Base-by-base conservation (phyloP, 441 rosid species). In the Breynia disticha region DNA sequence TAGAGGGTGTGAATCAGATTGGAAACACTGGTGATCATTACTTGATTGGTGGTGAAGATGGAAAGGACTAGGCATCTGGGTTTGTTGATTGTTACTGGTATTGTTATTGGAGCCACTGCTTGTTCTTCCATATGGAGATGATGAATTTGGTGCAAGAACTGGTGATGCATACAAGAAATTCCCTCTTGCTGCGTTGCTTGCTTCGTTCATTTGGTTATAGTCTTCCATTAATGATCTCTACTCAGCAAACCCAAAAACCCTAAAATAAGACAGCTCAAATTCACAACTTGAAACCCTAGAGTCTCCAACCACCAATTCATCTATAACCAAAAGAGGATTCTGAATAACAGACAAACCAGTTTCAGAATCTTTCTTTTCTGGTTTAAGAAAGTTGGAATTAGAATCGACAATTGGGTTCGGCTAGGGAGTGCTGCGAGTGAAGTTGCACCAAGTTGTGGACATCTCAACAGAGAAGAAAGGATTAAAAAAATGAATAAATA, bases 101-200 rank as follows among this genome's bases (percentile, higher is more conserved):
- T 41, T 41, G 1, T 11, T 11, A 15, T 57, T 72, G n/a, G 76
- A 75, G 41, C 81, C 74, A 54, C 70, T 74, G 42, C 60, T 79
- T 24, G 74, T 65, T 62, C 80, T 72, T 22, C 72, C 79, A 55
- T 71, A 74, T 11, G 74, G 65, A 46, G 81, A 59, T 55, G 78
- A 57, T 43, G 84, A 77, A 72, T 75, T 75, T 5, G 86, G 76
- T 51, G 79, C 81, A 59, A 76, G 79, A 66, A 77, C 70, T 22
- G 74, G 73, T 7, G 81, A 70, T 5, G 78, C 68, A 56, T 87
- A 90, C 62, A 90, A 71, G 82, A 90, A 87, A 78, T 72, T 87
- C 19, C 76, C 91, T 61, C 87, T 76, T 10, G 75, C 66, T 51
- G 76, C 68, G 20, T 68, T 68, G 60, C 73, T 77, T 64, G 35